A percentile compares a stretch with the other conserved stretches of the same genome.
Evolutionary conservation across 768 basidiomycete genomes (phyloP).

Genomic region (Dacryopinax spathularia): DNA sequence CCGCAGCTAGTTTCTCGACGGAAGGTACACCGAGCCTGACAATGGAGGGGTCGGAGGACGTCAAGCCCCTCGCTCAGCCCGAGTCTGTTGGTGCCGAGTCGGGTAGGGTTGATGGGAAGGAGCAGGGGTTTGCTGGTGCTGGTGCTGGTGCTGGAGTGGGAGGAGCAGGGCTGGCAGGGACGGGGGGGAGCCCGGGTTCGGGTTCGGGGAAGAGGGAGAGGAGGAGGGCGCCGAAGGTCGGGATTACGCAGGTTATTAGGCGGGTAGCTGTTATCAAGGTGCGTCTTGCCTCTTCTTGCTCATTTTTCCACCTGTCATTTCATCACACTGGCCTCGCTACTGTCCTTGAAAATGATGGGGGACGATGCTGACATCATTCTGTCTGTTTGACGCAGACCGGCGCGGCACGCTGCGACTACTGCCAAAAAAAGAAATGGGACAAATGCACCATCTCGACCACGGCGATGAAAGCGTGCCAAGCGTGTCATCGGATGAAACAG

Average conservation of each 20-base stretch:
- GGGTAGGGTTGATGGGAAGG: no score
- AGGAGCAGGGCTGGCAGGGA: neutral
- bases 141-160: neutral
- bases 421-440: slow-evolving; percentile 2
- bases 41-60: neutral
- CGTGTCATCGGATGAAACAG: neutral
- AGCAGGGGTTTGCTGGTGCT: neutral
- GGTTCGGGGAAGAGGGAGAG: no score
- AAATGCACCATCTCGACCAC: slow-evolving; percentile 1
- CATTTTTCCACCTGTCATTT: no score
- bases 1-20: neutral
- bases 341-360: no score
- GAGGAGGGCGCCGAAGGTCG: neutral
- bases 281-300: no score
- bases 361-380: no score
- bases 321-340: no score
- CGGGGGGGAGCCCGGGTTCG: neutral
- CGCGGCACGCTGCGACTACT: slow-evolving; percentile 1
- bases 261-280: neutral
- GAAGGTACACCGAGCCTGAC: neutral
- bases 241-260: neutral
- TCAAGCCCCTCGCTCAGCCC: neutral
- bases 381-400: neutral
- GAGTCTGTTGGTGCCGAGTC: no score
- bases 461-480: slow-evolving; percentile 3